Evolutionary conservation across 345 rosid species (phyloP).

Genomic region (Moricandia arvensis): DNA sequence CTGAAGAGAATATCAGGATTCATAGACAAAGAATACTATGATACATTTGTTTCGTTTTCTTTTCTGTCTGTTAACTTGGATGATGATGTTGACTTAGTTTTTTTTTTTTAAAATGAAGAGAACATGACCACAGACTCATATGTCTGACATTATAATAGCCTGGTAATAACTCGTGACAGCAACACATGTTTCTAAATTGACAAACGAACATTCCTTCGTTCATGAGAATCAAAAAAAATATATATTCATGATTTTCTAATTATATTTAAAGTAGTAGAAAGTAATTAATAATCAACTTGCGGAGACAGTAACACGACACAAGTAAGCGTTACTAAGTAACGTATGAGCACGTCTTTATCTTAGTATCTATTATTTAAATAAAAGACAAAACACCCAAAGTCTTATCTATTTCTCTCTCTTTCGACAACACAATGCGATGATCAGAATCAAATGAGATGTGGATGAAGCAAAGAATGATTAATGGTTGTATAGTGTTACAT

Average conservation of each 20-base stretch:
- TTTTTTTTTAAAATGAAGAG: too few relatives aligned
- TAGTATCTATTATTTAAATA: not conserved
- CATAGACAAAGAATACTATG: too few relatives aligned
- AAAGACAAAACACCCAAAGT: not conserved
- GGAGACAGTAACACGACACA: constrained; percentile 13
- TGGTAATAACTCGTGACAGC: constrained; percentile 31
- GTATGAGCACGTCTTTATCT: constrained; percentile 30
- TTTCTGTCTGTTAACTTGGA: too few relatives aligned
- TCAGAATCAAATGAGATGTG: constrained; percentile 16
- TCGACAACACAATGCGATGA: not conserved
- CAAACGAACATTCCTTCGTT: constrained; percentile 38
- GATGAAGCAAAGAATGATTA: too few relatives aligned
- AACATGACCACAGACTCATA: constrained; percentile 18
- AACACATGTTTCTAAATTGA: constrained; percentile 29
- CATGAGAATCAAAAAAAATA: too few relatives aligned
- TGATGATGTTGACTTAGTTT: too few relatives aligned
- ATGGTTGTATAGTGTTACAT: not conserved
- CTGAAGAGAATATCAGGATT: too few relatives aligned
- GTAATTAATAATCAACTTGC: not conserved
- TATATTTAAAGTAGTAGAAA: not conserved
- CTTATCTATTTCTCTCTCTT: not conserved
- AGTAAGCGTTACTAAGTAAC: not conserved
- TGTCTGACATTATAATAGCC: constrained; percentile 21
- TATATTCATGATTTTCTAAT: constrained; percentile 6
- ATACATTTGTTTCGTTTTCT: too few relatives aligned